A percentile compares a stretch with the other conserved stretches of the same genome.
Evolutionary conservation across 805 yeast species (phyloP).

Genomic region (Lachancea quebecensis): DNA sequence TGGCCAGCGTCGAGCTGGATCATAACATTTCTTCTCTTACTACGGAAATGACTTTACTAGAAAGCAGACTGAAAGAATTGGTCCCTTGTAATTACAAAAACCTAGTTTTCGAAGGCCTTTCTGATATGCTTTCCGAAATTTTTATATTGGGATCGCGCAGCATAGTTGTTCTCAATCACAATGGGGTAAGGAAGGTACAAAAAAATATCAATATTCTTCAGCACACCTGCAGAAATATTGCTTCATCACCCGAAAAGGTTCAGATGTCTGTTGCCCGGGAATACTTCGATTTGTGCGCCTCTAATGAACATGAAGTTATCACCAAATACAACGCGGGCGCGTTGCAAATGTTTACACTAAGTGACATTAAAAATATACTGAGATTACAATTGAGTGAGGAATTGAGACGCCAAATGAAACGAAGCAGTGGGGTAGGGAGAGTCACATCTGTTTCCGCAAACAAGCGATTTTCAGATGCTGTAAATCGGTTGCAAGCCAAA

Average conservation of each 20-base stretch:
- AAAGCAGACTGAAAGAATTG: conserved; percentile 22
- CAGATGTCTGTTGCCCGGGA: conserved; percentile 19
- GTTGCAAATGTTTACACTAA: conserved; percentile 12
- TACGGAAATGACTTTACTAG: conserved; percentile 23
- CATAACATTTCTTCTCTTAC: conserved; percentile 23
- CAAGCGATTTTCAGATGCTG: conserved; percentile 25
- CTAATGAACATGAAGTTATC: conserved; percentile 19
- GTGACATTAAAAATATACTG: conserved; percentile 24
- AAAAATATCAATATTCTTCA: conserved; percentile 29
- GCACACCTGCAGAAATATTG: conserved; percentile 23
- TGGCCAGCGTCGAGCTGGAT: conserved; percentile 27
- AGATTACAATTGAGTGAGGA: conserved; percentile 30
- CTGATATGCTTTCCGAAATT: conserved; percentile 16
- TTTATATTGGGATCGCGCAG: conserved; percentile 24
- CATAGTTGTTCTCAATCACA: conserved; percentile 21
- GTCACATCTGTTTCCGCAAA: conserved; percentile 20
- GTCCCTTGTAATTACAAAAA: conserved; percentile 16
- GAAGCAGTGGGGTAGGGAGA: conserved; percentile 14
- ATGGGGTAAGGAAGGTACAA: conserved; percentile 27
- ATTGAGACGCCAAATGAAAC: conserved; percentile 17
- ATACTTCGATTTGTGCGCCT: conserved; percentile 21
- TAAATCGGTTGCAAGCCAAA: conserved; percentile 13
- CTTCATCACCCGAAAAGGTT: conserved; percentile 16
- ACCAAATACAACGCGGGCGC: conserved; percentile 15
- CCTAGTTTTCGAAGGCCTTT: conserved; percentile 24